Conservation (phyloP, 179 eudicot species). For the Pouteria campechiana region DNA sequence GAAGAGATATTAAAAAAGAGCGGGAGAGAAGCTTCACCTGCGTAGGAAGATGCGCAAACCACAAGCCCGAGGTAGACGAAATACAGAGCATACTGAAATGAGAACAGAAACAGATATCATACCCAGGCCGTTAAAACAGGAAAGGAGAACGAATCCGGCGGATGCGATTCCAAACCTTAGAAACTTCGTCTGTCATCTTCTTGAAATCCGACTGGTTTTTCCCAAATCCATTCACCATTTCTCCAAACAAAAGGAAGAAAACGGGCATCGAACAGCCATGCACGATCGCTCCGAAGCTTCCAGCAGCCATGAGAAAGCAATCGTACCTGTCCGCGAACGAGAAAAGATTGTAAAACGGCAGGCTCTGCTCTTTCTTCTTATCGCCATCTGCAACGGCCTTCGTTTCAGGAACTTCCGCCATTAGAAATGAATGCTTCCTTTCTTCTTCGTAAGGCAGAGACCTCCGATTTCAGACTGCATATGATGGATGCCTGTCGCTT, state of each 20-base stretch:
- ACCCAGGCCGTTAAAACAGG: not conserved
- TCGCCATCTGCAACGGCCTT: slow-evolving; percentile 61
- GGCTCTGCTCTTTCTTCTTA: slow-evolving; percentile 79
- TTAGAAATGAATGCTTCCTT: not conserved
- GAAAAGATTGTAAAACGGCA: slow-evolving; percentile 74
- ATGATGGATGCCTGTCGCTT: too few species aligned
- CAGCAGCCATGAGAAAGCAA: slow-evolving; percentile 45
- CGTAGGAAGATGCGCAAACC: slow-evolving; percentile 86
- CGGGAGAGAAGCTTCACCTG: slow-evolving; percentile 40
- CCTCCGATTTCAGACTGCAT: too few species aligned
- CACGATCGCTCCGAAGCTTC: slow-evolving; percentile 73
- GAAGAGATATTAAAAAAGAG: slow-evolving; percentile 2
- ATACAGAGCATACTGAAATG: slow-evolving; percentile 78
- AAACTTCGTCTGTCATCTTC: slow-evolving; percentile 84
- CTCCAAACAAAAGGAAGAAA: slow-evolving; percentile 81
- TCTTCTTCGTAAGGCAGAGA: too few species aligned
- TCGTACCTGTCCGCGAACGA: slow-evolving; percentile 82
- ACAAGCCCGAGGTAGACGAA: slow-evolving; percentile 93
- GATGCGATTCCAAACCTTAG: slow-evolving; percentile 40
- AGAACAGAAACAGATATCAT: not conserved
- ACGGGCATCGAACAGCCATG: slow-evolving; percentile 99
- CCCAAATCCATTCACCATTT: slow-evolving; percentile 98
- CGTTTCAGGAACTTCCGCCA: slow-evolving; percentile 47
- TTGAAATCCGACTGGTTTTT: slow-evolving; percentile 72
- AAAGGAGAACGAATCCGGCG: not conserved